Evolutionary conservation across 2,329 filamentous ascomycete species (phyloP).

Genomic region (Stagonosporopsis vannaccii): DNA sequence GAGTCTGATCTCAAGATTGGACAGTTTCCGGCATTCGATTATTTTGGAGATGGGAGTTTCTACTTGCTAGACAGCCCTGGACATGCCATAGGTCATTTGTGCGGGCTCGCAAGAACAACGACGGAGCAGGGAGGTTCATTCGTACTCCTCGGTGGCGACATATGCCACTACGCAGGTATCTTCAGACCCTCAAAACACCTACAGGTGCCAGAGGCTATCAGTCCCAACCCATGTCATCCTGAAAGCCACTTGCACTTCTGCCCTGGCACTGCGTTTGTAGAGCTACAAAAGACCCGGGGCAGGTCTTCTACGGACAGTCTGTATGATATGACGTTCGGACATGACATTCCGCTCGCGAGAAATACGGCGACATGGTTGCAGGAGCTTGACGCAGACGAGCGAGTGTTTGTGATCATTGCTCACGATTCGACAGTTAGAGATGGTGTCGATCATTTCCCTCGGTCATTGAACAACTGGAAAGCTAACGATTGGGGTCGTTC

Average conservation of each 20-base stretch:
- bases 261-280: conserved; percentile 27
- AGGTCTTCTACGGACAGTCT: conserved; percentile 15
- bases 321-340: conserved; percentile 30
- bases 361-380: conserved; percentile 31
- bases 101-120: conserved; percentile 56
- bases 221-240: conserved; percentile 24
- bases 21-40: conserved; percentile 59
- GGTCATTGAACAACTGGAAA: conserved; percentile 34
- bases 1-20: conserved; percentile 45
- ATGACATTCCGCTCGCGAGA: conserved; percentile 29
- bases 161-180: conserved; percentile 36
- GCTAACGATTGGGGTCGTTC: conserved; percentile 32
- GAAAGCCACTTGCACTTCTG: conserved; percentile 20
- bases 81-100: conserved; percentile 60
- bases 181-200: conserved; percentile 35
- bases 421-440: conserved; percentile 37
- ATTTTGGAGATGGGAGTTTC: conserved; percentile 64
- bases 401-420: conserved; percentile 37
- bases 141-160: conserved; percentile 39
- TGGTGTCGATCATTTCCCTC: conserved; percentile 36
- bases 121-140: conserved; percentile 25
- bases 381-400: conserved; percentile 31
- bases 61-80: conserved; percentile 64
- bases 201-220: conserved; percentile 29
- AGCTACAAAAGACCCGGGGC: conserved; percentile 24